Conservation (phyloP, 169 alveolate genomes). For the Cryptosporidium sp. region DNA sequence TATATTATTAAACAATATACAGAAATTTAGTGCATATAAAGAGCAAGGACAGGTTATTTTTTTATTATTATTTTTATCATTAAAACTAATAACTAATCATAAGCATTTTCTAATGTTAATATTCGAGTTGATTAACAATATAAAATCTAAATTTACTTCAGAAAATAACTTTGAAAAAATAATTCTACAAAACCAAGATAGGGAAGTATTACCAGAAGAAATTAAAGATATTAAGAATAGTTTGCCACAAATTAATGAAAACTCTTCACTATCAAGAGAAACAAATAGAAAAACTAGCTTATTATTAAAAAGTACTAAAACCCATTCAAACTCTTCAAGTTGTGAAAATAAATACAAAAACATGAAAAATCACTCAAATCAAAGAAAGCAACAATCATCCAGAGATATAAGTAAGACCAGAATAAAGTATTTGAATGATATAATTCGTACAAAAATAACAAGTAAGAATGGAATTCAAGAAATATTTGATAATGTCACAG, state of each 20-base stretch:
- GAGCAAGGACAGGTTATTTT: slow-evolving; percentile 56
- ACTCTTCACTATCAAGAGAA: slow-evolving; percentile 12
- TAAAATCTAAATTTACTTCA: slow-evolving; percentile 24
- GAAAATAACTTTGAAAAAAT: slow-evolving; percentile 30
- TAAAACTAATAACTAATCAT: slow-evolving; percentile 37
- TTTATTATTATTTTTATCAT: slow-evolving; percentile 47
- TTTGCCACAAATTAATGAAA: slow-evolving; percentile 18
- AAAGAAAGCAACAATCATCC: neutral
- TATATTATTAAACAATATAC: slow-evolving; percentile 34
- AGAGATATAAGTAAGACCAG: slow-evolving; percentile 9
- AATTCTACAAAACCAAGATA: slow-evolving; percentile 12
- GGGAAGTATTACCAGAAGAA: neutral
- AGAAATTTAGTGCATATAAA: slow-evolving; percentile 25
- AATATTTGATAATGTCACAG: neutral
- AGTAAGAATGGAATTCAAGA: slow-evolving; percentile 7
- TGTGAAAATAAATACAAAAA: neutral
- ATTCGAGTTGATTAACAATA: slow-evolving; percentile 8
- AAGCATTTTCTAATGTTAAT: slow-evolving; percentile 23
- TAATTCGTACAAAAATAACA: slow-evolving; percentile 28
- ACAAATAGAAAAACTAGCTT: slow-evolving; percentile 35
- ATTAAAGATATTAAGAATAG: neutral
- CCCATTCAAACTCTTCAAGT: neutral
- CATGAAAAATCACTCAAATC: neutral
- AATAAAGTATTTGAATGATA: slow-evolving; percentile 29
- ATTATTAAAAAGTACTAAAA: slow-evolving; percentile 14